A percentile compares a stretch with the other conserved stretches of the same genome.
phyloP scores from a whole-genome alignment of 345 rosid species.

The Boechera retrofracta region DNA sequence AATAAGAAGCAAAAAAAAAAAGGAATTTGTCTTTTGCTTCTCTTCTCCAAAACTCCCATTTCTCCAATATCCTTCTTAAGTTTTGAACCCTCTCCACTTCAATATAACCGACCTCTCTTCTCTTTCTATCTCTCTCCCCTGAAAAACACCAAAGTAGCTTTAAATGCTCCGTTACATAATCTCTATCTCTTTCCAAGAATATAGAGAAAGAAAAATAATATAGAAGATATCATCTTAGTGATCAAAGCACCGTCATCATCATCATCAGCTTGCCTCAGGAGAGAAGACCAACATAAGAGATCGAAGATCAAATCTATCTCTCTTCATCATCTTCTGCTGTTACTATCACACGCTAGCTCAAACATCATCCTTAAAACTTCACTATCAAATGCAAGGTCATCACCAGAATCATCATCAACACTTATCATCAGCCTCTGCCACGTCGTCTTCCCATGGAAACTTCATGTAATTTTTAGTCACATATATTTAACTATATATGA shows the following conservation, averaged over 20 bases:
- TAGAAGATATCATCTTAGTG: constrained; percentile 38
- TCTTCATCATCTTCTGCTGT: constrained; percentile 40
- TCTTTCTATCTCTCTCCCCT: constrained; percentile 31
- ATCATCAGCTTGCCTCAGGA: constrained; percentile 30
- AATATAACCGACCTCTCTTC: constrained; percentile 47
- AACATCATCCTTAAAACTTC: constrained; percentile 25
- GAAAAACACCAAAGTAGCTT: constrained; percentile 36
- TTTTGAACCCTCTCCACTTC: constrained; percentile 40
- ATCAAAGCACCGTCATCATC: constrained; percentile 53
- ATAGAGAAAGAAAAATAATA: constrained; percentile 45
- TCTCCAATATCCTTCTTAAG: constrained; percentile 35
- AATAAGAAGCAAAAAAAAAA: constrained; percentile 7
- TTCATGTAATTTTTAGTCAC: constrained; percentile 61
- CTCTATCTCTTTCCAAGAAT: constrained; percentile 49
- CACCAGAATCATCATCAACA: constrained; percentile 51
- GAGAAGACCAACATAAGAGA: constrained; percentile 35
- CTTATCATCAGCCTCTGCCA: constrained; percentile 49
- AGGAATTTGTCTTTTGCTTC: constrained; percentile 53
- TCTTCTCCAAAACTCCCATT: constrained; percentile 25
- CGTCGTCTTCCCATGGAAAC: constrained; percentile 57
- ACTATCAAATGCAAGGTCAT: constrained; percentile 46
- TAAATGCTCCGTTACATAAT: constrained; percentile 51
- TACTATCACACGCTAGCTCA: constrained; percentile 39
- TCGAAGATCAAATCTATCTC: constrained; percentile 39
- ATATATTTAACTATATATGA: neutral